Conservation (phyloP, 768 basidiomycete genomes). For the Dentipellis fragilis region DNA sequence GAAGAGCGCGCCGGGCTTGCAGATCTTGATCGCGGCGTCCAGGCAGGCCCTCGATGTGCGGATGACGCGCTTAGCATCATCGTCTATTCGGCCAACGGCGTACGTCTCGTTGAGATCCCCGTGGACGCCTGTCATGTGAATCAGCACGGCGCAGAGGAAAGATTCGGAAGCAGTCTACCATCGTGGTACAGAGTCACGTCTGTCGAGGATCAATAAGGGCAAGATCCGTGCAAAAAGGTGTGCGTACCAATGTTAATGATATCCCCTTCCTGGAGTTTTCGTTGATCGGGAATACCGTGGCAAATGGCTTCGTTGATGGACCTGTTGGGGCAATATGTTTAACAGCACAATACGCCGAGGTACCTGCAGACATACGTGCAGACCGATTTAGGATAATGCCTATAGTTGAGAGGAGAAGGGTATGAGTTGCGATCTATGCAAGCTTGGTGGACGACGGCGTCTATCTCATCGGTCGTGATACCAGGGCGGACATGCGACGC, state of each 20-base stretch:
- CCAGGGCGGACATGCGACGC: conserved; percentile 85
- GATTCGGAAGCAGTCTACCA: conserved; percentile 30
- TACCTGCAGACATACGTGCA: conserved; percentile 56
- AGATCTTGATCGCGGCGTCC: conserved; percentile 83
- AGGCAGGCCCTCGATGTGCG: conserved; percentile 72
- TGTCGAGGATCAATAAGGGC: conserved; percentile 20
- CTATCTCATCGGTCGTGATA: conserved; percentile 91
- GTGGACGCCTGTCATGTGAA: conserved; percentile 60
- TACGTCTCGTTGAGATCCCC: conserved; percentile 91
- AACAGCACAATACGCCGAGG: not conserved
- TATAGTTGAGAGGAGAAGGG: conserved; percentile 90
- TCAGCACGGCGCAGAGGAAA: not conserved
- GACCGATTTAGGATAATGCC: conserved; percentile 86
- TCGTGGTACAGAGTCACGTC: conserved; percentile 77
- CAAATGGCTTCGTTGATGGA: conserved; percentile 95
- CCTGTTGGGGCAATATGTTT: conserved; percentile 25
- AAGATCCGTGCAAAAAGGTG: conserved; percentile 2
- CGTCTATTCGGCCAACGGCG: conserved; percentile 78
- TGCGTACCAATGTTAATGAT: conserved; percentile 85
- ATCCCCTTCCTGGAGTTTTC: conserved; percentile 82
- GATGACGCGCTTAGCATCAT: conserved; percentile 76
- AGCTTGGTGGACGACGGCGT: conserved; percentile 88
- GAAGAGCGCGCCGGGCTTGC: conserved; percentile 89
- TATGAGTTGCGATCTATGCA: conserved; percentile 86
- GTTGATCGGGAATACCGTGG: conserved; percentile 90